Percentiles rank a stretch among this genome's conserved stretches.
Evolutionary conservation across 192 early-diverging fungal genomes (phyloP).

Genomic region (Thamnidium elegans): DNA sequence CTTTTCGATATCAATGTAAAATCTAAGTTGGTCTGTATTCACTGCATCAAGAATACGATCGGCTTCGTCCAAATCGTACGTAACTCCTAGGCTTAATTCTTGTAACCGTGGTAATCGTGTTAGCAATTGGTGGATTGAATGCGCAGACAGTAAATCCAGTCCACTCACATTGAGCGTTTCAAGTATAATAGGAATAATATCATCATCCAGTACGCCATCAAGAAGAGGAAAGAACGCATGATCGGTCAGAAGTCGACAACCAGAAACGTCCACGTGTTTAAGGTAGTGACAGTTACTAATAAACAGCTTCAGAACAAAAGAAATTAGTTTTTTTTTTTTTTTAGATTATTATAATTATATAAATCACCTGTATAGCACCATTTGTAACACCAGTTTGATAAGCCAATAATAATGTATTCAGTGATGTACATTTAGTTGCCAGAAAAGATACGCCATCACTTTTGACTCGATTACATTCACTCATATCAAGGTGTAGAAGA

Average conservation of each 20-base stretch:
- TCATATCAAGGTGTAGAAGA: conserved; percentile 28
- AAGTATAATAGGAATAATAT: conserved; percentile 1
- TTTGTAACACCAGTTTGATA: conserved; percentile 31
- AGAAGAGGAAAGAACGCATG: conserved; percentile 22
- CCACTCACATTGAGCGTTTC: conserved; percentile 26
- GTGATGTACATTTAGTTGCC: conserved; percentile 4
- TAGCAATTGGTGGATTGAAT: conserved; percentile 14
- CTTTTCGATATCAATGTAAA: conserved; percentile 28
- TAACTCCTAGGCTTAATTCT: conserved; percentile 23
- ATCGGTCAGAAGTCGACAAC: conserved; percentile 24
- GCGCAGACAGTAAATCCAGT: conserved; percentile 19
- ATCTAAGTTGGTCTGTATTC: conserved; percentile 2
- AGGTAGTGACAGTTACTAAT: conserved; percentile 23
- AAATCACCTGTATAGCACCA: conserved; percentile 20
- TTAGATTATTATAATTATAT: conserved; percentile 1
- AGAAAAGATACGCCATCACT: conserved; percentile 15
- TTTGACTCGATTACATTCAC: conserved; percentile 25
- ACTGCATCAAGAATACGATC: conserved; percentile 14
- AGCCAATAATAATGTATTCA: conserved; percentile 21
- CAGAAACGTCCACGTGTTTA: conserved; percentile 29
- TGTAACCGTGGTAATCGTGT: conserved; percentile 9
- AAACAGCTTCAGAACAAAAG: conserved; percentile 9
- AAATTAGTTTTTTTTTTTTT: conserved; percentile 1
- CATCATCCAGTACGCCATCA: conserved; percentile 4
- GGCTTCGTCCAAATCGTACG: conserved; percentile 25